Evolutionary conservation across 148 eudicot species (phyloP), one percentile per base, ranked within the genome.

Genomic region (Salicornia ramosissima): DNA sequence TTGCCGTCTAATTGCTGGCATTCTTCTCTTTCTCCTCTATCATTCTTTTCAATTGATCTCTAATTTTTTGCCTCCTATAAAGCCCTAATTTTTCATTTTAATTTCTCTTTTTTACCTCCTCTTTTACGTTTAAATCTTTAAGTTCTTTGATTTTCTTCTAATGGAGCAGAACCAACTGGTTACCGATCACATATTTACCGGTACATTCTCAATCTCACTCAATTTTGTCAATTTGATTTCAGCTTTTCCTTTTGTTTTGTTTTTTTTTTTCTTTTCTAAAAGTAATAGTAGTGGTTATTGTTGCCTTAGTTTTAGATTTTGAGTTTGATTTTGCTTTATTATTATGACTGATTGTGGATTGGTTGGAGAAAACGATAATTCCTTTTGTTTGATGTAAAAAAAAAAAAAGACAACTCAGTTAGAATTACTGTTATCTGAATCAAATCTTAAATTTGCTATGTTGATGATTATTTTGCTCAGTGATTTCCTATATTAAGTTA

Each of bases 161-260:
- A 77, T 77, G 76, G 76, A 71, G 25, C 62, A 72, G n/a, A n/a
- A n/a, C n/a, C n/a, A n/a, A n/a, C n/a, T n/a, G n/a, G n/a, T n/a
- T n/a, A n/a, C n/a, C n/a, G 68, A 72, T 71, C 72, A 19, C 39
- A 67, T 77, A 58, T 31, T 67, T 4, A 31, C 59, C 7, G 80
- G 80, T 77, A 9, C 36, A 69, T 71, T 15, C n/a, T 2, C 30
- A 49, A 36, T n/a, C 19, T 72, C 39, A 19, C 25, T 49, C 31
- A 29, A 42, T 42, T 42, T 42, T 10, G 7, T 0, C n/a, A n/a
- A n/a, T n/a, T n/a, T n/a, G n/a, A n/a, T n/a, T n/a, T n/a, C n/a
- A n/a, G n/a, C n/a, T n/a, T n/a, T n/a, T n/a, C n/a, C n/a, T n/a
- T n/a, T n/a, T n/a, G n/a, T 10, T 34, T 3, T 28, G 14, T 24